Evolutionary conservation across 2,329 filamentous ascomycete genomes (phyloP), one percentile per base, ranked within the genome.

Genomic region (Trichoderma aggressivum): DNA sequence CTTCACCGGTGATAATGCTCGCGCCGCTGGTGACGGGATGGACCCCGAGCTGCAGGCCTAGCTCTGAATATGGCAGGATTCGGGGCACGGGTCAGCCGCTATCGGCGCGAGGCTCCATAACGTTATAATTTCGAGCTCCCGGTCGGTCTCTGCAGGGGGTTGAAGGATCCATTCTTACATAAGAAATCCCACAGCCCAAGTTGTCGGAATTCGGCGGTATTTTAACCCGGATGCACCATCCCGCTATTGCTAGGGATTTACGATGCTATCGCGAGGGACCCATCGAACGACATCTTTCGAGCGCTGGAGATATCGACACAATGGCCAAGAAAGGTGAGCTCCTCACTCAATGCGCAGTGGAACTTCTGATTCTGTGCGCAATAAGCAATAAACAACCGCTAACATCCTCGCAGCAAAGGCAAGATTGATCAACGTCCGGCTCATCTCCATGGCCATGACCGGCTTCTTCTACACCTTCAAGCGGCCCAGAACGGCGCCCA

Each of bases 361-460:
- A 5, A 21, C 11, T 30, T 10, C 6, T 4, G 8, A 5, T 16
- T 2, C 8, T 11, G 2, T 16, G 30, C 1, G 7, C n/a, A 11
- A 26, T 11, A 10, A 53, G 24, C 26, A 11, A 30, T 11, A 10
- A 53, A 24, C 5, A 24, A 5, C 11, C 14, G 55, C 65, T 71
- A 53, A 68, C 28, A 16, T 36, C 28, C 7, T 50, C 55, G 30
- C 81, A 97, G 94, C 87, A 73, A 98, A 98, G 87, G 93, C 94
- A 79, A 94, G 97, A 81, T 91, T 95, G 75, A 91, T 99, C 80
- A 89, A 93, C 80, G 95, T 98, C 81, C 94, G 96, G 81, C 91
- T 99, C 76, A 86, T 99, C 81, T 97, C 94, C 74, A 99, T 99
- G 96, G 96, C 96, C 81, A 91, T 97, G 91, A 99, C 96, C 30